Conservation (phyloP, 306 rosid species). For the Astragalus membranaceus region DNA sequence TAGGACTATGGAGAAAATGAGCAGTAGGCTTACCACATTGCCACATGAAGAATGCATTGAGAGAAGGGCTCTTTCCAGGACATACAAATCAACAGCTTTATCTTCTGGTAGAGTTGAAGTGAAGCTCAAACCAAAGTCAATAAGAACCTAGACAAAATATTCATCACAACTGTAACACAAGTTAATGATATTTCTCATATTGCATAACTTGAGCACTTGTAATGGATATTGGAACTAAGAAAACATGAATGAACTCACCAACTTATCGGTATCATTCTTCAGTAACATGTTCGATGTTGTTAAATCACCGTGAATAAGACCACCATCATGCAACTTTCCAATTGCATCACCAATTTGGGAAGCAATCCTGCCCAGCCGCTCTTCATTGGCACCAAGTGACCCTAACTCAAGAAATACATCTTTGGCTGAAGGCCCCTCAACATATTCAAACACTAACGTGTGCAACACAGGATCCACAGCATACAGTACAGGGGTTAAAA, state of each 20-base stretch:
- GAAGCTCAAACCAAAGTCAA: slow-evolving; percentile 87
- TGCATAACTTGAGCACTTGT: background rate
- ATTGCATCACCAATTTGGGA: slow-evolving; percentile 75
- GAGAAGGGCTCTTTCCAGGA: slow-evolving; percentile 78
- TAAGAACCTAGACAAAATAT: slow-evolving; percentile 52
- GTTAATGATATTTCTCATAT: slow-evolving; percentile 5
- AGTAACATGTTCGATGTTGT: slow-evolving; percentile 85
- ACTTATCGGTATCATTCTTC: slow-evolving; percentile 44
- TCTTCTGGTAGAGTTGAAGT: slow-evolving; percentile 88
- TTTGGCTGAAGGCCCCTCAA: slow-evolving; percentile 72
- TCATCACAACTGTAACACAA: background rate
- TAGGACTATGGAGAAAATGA: background rate
- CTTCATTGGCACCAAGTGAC: slow-evolving; percentile 25
- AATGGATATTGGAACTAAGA: background rate
- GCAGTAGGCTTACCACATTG: slow-evolving; percentile 53
- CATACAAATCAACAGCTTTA: slow-evolving; percentile 91
- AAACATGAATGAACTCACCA: slow-evolving; percentile 45
- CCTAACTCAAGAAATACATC: slow-evolving; percentile 73
- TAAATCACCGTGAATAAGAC: slow-evolving; percentile 81
- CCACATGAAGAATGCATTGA: slow-evolving; percentile 96
- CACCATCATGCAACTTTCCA: slow-evolving; percentile 78
- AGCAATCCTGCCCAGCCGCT: slow-evolving; percentile 49
- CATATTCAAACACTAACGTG: slow-evolving; percentile 64
- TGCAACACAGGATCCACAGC: slow-evolving; percentile 60
- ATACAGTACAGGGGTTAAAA: slow-evolving; percentile 61